These are phyloP conservation scores for Nicotiana obtusifolia DNA, from an alignment of 257 asterid species.

Conservation along the genomic window DNA sequence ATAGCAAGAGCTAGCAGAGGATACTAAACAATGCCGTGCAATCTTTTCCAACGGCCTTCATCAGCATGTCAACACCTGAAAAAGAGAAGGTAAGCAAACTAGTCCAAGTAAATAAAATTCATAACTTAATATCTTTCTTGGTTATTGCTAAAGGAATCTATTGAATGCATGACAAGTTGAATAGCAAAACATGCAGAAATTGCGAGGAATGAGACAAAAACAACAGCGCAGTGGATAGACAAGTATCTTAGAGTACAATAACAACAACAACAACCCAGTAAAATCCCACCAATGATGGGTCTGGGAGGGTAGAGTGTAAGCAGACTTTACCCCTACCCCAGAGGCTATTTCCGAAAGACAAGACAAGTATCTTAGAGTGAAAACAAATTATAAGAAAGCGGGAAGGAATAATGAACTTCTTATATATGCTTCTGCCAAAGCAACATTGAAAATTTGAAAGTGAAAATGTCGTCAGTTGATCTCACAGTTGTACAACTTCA, in stretches of 20 bases:
- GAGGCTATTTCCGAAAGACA: too few species aligned
- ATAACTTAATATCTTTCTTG: background rate
- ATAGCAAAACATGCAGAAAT: background rate
- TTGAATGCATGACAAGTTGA: background rate
- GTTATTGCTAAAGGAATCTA: background rate
- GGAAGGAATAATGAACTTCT: conserved; percentile 3
- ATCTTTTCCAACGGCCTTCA: conserved; percentile 96
- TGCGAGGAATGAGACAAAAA: background rate
- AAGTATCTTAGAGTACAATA: background rate
- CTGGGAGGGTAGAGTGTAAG: too few species aligned
- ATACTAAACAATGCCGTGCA: conserved; percentile 96
- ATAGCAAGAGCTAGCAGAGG: conserved; percentile 32
- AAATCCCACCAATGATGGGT: too few species aligned
- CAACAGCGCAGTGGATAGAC: background rate
- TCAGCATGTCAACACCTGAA: conserved; percentile 75
- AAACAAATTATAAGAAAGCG: background rate
- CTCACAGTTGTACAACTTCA: background rate
- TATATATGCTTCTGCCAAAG: background rate
- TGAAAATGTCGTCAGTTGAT: background rate
- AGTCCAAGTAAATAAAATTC: background rate
- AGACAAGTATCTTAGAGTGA: background rate
- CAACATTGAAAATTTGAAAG: background rate
- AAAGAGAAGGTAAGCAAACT: conserved; percentile 1
- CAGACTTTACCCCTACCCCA: too few species aligned
- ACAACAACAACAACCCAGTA: too few species aligned